Percentiles rank a stretch among this genome's conserved stretches.
Conservation (phyloP, 495 filamentous ascomycete genomes). For the Zalerion maritima region DNA sequence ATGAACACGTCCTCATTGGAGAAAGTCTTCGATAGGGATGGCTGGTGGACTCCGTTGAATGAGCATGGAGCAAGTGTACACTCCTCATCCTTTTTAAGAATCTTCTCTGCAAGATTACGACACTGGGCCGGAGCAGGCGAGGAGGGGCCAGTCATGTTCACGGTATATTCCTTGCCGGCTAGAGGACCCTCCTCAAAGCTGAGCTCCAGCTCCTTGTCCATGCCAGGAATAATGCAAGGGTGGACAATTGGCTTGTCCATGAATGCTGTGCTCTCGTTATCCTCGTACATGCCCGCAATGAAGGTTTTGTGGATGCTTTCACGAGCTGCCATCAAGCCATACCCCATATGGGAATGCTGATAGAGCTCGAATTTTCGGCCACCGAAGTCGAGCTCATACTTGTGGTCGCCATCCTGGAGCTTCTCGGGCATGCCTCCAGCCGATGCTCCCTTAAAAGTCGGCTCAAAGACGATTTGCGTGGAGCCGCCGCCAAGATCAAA, state of each 20-base stretch:
- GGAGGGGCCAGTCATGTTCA: conserved; percentile 81
- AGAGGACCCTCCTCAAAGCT: conserved; percentile 50
- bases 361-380: conserved; percentile 88
- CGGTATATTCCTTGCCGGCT: conserved; percentile 36
- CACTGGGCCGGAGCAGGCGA: conserved; percentile 67
- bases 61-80: conserved; percentile 84
- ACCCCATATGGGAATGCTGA: conserved; percentile 95
- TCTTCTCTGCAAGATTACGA: conserved; percentile 76
- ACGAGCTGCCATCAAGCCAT: conserved; percentile 90
- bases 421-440: conserved; percentile 76
- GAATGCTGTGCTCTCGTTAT: conserved; percentile 30
- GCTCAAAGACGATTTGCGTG: conserved; percentile 96
- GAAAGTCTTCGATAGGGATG: conserved; percentile 84
- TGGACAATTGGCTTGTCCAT: conserved; percentile 59
- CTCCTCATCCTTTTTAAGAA: conserved; percentile 69
- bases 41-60: conserved; percentile 94
- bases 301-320: conserved; percentile 65
- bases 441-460: conserved; percentile 62
- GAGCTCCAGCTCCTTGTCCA: conserved; percentile 52
- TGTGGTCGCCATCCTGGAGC: conserved; percentile 83
- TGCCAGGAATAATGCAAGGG: conserved; percentile 78
- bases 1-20: conserved; percentile 84
- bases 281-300: conserved; percentile 42
- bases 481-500: conserved; percentile 95
- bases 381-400: conserved; percentile 83